Percentiles rank a stretch among this genome's conserved stretches.
These are phyloP conservation scores for Russula olivacea DNA, from an alignment of 768 basidiomycete genomes.

Conservation along the genomic window DNA sequence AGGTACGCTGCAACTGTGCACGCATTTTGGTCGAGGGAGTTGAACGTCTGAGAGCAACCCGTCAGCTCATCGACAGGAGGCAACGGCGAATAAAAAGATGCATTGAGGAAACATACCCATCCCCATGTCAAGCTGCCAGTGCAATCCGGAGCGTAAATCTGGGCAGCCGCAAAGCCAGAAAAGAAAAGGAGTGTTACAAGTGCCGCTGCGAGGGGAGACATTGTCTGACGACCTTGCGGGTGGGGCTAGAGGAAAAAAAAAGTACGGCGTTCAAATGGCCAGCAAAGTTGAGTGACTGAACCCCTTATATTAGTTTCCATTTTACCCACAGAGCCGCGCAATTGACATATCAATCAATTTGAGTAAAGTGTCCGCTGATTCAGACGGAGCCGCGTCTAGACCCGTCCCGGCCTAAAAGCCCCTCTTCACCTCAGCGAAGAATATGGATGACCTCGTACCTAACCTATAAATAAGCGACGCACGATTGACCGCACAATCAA, in stretches of 20 bases:
- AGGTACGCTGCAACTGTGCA: constrained; percentile 8
- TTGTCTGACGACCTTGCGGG: background rate
- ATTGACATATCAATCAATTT: background rate
- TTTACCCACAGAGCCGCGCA: background rate
- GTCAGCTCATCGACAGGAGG: background rate
- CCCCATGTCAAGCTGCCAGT: background rate
- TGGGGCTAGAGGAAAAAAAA: background rate
- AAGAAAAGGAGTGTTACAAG: background rate
- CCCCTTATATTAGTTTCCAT: background rate
- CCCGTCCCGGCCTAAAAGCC: background rate
- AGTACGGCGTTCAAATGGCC: background rate
- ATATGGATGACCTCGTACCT: no score
- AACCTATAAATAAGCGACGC: no score
- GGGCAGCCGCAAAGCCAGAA: background rate
- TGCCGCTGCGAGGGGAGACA: background rate
- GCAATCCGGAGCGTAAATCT: constrained; percentile 12
- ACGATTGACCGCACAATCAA: no score
- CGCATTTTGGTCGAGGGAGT: constrained; percentile 9
- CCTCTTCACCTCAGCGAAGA: background rate
- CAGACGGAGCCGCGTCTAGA: background rate
- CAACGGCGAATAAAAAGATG: background rate
- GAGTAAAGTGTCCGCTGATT: background rate
- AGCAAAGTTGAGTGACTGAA: background rate
- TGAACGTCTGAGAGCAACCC: background rate
- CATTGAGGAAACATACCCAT: constrained; percentile 1